Evolutionary conservation across 768 basidiomycete species (phyloP).

Genomic region (Lentinula boryana): DNA sequence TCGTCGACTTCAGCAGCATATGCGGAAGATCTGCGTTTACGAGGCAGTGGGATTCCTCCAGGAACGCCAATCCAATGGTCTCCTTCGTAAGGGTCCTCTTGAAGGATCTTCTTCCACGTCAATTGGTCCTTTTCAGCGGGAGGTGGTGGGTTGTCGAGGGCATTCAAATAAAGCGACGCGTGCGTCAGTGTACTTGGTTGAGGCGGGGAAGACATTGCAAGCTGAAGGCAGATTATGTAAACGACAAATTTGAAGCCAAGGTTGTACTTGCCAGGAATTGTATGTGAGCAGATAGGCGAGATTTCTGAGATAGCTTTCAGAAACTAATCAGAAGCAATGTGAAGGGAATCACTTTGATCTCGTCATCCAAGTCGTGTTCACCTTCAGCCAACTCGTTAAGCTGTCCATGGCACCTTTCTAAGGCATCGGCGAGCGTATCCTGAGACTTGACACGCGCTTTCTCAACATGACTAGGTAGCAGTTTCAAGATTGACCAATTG

Average conservation of each 20-base stretch:
- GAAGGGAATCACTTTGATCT: constrained; percentile 43
- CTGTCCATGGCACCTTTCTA: constrained; percentile 44
- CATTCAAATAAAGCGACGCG: constrained; percentile 50
- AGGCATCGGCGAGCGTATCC: constrained; percentile 54
- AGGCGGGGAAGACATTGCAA: constrained; percentile 52
- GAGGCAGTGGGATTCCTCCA: constrained; percentile 41
- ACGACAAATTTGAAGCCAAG: neutral
- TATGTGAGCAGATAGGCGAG: constrained; percentile 64
- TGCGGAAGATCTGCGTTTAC: constrained; percentile 20
- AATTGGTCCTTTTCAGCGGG: constrained; percentile 33
- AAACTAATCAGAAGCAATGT: neutral
- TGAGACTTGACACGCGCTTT: constrained; percentile 68
- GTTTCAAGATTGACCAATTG: constrained; percentile 23
- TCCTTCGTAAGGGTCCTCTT: constrained; percentile 80
- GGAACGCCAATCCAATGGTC: constrained; percentile 82
- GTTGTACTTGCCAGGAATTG: constrained; percentile 55
- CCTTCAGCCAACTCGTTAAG: constrained; percentile 46
- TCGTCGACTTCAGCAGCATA: constrained; percentile 38
- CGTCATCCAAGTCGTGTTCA: constrained; percentile 57
- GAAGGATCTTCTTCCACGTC: constrained; percentile 76
- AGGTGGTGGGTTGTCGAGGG: constrained; percentile 36
- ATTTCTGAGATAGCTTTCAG: constrained; percentile 29
- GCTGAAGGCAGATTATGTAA: constrained; percentile 26
- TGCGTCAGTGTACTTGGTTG: constrained; percentile 38
- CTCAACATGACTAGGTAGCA: constrained; percentile 30